These are phyloP conservation scores for Phialemoniopsis sp. DNA, from an alignment of 2,329 filamentous ascomycete species.

Conservation along the genomic window DNA sequence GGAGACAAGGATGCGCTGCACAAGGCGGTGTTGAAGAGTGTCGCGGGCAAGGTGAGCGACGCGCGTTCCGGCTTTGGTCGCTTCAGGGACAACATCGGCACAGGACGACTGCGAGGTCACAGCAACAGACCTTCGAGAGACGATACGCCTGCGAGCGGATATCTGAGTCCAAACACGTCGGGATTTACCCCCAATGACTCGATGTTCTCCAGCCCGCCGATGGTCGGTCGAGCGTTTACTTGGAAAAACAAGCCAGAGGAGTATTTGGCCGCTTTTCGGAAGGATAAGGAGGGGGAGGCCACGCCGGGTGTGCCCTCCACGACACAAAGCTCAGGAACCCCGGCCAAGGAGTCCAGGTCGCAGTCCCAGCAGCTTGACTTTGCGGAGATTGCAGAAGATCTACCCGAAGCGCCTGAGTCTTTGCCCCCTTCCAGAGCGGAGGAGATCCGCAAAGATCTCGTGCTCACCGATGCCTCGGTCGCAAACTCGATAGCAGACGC, in stretches of 20 bases:
- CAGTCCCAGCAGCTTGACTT: conserved; percentile 3
- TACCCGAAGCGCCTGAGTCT: background rate
- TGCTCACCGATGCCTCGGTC: conserved; percentile 45
- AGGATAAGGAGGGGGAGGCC: conserved; percentile 16
- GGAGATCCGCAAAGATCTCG: conserved; percentile 36
- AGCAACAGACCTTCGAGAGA: conserved; percentile 52
- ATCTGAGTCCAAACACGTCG: conserved; percentile 26
- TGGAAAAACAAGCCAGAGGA: conserved; percentile 64
- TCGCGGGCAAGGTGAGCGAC: conserved; percentile 74
- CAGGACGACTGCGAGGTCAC: conserved; percentile 45
- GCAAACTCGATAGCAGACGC: conserved; percentile 57
- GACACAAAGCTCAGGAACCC: conserved; percentile 6
- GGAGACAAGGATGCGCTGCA: conserved; percentile 49
- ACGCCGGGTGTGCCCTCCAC: background rate
- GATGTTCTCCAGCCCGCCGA: conserved; percentile 29
- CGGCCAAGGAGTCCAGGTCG: conserved; percentile 3
- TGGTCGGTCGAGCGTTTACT: conserved; percentile 49
- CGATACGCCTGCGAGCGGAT: conserved; percentile 17
- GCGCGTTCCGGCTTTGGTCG: conserved; percentile 78
- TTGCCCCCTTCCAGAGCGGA: conserved; percentile 19
- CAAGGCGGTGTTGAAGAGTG: conserved; percentile 71
- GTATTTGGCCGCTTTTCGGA: conserved; percentile 40
- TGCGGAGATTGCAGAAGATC: background rate
- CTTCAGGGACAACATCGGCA: conserved; percentile 80
- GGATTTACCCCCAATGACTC: conserved; percentile 29